These are phyloP conservation scores for Fraxinus americana DNA, from an alignment of 257 asterid genomes.

Conservation along the genomic window DNA sequence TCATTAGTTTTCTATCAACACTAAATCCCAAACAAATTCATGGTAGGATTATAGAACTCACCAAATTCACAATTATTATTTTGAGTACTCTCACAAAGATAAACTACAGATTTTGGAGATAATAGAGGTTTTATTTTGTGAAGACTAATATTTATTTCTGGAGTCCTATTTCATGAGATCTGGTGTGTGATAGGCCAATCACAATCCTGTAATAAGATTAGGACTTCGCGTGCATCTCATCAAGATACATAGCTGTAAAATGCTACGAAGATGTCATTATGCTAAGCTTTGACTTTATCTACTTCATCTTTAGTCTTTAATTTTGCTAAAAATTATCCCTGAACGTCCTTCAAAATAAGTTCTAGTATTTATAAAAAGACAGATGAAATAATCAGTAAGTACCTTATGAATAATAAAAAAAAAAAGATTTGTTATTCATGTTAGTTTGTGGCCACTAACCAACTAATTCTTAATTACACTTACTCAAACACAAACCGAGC, in stretches of 20 bases:
- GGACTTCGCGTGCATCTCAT: neutral
- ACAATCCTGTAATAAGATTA: neutral
- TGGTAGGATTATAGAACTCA: neutral
- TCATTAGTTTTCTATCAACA: neutral
- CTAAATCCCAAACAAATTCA: neutral
- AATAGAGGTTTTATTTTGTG: neutral
- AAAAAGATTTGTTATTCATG: neutral
- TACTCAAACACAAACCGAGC: constrained; percentile 69
- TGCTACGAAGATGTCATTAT: neutral
- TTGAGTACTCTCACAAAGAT: neutral
- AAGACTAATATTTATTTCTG: neutral
- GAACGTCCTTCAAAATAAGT: neutral
- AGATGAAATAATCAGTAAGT: neutral
- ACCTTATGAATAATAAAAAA: neutral
- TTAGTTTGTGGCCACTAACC: neutral
- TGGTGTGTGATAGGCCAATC: neutral
- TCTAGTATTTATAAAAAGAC: neutral
- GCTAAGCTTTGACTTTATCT: neutral
- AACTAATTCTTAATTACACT: constrained; percentile 22
- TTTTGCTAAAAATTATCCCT: neutral
- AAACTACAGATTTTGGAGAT: neutral
- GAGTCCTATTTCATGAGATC: neutral
- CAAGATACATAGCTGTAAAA: neutral
- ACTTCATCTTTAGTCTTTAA: neutral
- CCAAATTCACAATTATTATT: neutral